Conservation (phyloP, 805 yeast genomes). For the Ogataea thermomethanolica region DNA sequence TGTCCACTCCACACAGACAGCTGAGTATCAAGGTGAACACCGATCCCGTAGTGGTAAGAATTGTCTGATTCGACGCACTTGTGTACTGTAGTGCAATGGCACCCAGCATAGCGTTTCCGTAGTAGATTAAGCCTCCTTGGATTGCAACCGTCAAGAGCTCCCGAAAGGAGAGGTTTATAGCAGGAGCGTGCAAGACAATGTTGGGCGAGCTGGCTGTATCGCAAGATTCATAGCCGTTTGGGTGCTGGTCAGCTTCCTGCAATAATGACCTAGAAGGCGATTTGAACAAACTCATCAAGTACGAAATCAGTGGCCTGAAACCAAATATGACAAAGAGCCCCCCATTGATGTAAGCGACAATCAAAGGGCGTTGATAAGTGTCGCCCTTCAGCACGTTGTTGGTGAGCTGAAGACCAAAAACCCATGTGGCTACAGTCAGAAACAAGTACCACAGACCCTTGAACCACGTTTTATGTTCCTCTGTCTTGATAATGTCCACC, state of each 20-base stretch:
- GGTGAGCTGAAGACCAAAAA: slow-evolving; percentile 46
- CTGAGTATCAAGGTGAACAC: slow-evolving; percentile 49
- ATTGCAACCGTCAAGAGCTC: slow-evolving; percentile 38
- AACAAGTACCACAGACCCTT: slow-evolving; percentile 42
- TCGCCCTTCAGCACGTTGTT: slow-evolving; percentile 47
- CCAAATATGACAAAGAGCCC: slow-evolving; percentile 45
- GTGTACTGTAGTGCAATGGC: slow-evolving; percentile 46
- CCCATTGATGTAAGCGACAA: slow-evolving; percentile 48
- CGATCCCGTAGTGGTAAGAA: slow-evolving; percentile 49
- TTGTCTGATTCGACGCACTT: slow-evolving; percentile 50
- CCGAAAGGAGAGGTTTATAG: slow-evolving; percentile 16
- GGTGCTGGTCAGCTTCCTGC: too few relatives aligned
- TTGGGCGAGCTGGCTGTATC: slow-evolving; percentile 3
- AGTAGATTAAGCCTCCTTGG: slow-evolving; percentile 42
- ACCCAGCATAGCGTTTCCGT: slow-evolving; percentile 38
- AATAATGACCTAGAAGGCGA: not conserved
- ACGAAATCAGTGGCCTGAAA: slow-evolving; percentile 32
- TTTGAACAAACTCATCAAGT: not conserved
- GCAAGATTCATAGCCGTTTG: slow-evolving; percentile 1
- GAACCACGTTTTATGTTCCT: slow-evolving; percentile 42
- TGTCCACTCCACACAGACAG: slow-evolving; percentile 38
- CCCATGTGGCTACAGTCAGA: slow-evolving; percentile 45
- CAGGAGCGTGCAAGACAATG: slow-evolving; percentile 22
- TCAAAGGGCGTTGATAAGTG: slow-evolving; percentile 45
- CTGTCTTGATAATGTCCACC: slow-evolving; percentile 30